Percentiles rank a stretch among this genome's conserved stretches.
Evolutionary conservation across 495 filamentous ascomycete species (phyloP).

Genomic region (Daldinia loculata): DNA sequence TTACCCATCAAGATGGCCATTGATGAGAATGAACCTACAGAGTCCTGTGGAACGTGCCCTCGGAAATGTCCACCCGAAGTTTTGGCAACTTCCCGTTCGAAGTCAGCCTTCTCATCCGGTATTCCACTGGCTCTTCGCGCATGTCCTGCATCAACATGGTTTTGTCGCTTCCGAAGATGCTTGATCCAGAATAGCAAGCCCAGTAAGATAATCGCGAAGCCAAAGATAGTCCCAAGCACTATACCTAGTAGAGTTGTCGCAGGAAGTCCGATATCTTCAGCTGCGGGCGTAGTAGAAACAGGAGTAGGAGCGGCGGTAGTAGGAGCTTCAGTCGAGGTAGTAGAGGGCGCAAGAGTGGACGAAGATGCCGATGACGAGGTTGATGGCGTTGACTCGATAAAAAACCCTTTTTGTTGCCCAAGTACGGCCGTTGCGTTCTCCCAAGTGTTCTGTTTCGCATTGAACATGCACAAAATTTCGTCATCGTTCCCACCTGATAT

Average conservation of each 20-base stretch:
- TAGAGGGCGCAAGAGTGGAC: slow-evolving; percentile 26
- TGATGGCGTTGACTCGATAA: slow-evolving; percentile 49
- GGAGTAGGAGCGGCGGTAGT: slow-evolving; percentile 34
- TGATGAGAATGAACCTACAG: slow-evolving; percentile 61
- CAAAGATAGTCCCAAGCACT: slow-evolving; percentile 80
- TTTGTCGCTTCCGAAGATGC: slow-evolving; percentile 60
- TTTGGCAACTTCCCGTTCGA: slow-evolving; percentile 64
- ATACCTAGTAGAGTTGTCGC: slow-evolving; percentile 76
- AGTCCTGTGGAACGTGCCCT: slow-evolving; percentile 57
- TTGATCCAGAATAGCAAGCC: slow-evolving; percentile 73
- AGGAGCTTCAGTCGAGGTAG: neutral
- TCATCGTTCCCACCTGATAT: slow-evolving; percentile 77
- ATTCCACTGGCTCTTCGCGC: slow-evolving; percentile 60
- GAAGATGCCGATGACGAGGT: slow-evolving; percentile 53
- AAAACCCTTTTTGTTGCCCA: slow-evolving; percentile 50
- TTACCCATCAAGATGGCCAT: slow-evolving; percentile 66
- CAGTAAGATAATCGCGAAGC: slow-evolving; percentile 72
- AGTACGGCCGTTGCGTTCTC: slow-evolving; percentile 76
- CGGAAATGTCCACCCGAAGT: slow-evolving; percentile 54
- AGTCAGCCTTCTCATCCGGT: slow-evolving; percentile 62
- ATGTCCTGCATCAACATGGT: slow-evolving; percentile 56
- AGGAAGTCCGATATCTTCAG: slow-evolving; percentile 51
- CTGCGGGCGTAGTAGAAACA: slow-evolving; percentile 42
- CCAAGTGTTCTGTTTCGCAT: slow-evolving; percentile 82
- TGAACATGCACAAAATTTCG: slow-evolving; percentile 78